Evolutionary conservation across 1,139 yeast genomes (phyloP), one percentile per base, ranked within the genome.

Genomic region (Hansenula anomala): DNA sequence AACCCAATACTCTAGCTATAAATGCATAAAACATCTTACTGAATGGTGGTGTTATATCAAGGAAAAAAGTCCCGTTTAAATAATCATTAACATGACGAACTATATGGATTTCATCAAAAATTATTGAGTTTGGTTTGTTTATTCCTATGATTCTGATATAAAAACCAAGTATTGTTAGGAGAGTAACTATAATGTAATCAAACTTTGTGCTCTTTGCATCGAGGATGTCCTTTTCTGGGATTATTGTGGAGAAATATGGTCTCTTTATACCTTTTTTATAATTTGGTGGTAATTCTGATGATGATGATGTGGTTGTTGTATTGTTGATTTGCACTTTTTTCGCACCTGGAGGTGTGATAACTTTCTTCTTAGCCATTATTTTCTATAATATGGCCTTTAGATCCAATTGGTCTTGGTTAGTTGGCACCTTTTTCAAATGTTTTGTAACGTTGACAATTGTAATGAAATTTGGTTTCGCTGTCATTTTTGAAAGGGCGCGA

Each of bases 41-140:
- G 31, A 82, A 60, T 3, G 90, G 89, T 0, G 90, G 89, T 40
- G 80, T 76, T 3, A 71, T 67, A 46, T 76, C 84, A 15, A 79
- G 54, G 52, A 76, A 80, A 48, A 75, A 81, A 32, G 71, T 67
- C n/a, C 88, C 86, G 30, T 64, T 64, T 45, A 69, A 61, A 63
- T 84, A 87, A 43, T 73, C 70, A 41, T 78, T 71, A 37, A 92
- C 80, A 56, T 78, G 78, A 5, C 80, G 79, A 12, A 90, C 86
- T 42, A 79, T 76, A 55, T 80, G 85, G 19, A 73, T 76, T 54
- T 82, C 89, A 52, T 78, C 84, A 49, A 71, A 74, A 7, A 80
- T 75, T 16, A 77, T 74, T 56, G 70, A 29, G 56, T 67, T 40
- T 60, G 77, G 54, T 59, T 71, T 41, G 58, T 65, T 14, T 56